Percentiles rank a stretch among this genome's conserved stretches.
Evolutionary conservation across 2,329 filamentous ascomycete species (phyloP).

Genomic region (Penicillium palitans): DNA sequence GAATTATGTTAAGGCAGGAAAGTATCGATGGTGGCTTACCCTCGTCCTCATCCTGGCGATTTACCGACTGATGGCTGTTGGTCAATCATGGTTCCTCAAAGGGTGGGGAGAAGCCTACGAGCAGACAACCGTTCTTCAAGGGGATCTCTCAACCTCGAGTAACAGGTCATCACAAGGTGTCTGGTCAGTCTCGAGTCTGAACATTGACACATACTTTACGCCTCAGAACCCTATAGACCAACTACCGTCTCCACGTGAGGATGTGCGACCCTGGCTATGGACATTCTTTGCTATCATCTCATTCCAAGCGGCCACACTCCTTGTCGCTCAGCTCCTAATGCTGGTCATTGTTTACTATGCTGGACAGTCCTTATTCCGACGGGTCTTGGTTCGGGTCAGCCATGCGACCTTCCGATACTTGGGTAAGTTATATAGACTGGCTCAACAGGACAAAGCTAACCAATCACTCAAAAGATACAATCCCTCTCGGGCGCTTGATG

Average conservation of each 20-base stretch:
- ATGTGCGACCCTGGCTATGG: slow-evolving; percentile 73
- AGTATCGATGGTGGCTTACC: slow-evolving; percentile 68
- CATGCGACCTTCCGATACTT: slow-evolving; percentile 86
- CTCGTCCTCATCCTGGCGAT: slow-evolving; percentile 63
- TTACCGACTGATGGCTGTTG: slow-evolving; percentile 65
- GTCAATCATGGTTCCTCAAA: slow-evolving; percentile 78
- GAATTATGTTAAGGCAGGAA: slow-evolving; percentile 81
- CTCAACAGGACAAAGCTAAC: background rate
- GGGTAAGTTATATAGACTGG: background rate
- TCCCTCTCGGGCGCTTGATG: slow-evolving; percentile 85
- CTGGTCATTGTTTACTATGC: slow-evolving; percentile 78
- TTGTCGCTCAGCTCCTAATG: slow-evolving; percentile 65
- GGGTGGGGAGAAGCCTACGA: slow-evolving; percentile 78
- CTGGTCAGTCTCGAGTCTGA: slow-evolving; percentile 9
- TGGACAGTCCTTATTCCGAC: slow-evolving; percentile 71
- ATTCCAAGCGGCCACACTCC: slow-evolving; percentile 59
- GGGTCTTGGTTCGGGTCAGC: slow-evolving; percentile 71
- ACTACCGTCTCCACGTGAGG: slow-evolving; percentile 65
- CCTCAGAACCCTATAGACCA: slow-evolving; percentile 38
- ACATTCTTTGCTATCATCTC: slow-evolving; percentile 68
- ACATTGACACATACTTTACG: slow-evolving; percentile 18
- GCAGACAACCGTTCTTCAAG: slow-evolving; percentile 26
- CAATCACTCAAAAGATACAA: slow-evolving; percentile 60
- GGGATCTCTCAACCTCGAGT: slow-evolving; percentile 14
- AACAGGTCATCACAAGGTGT: slow-evolving; percentile 4